These are phyloP conservation scores for Serendipita sp. DNA, from an alignment of 768 basidiomycete species.

Conservation along the genomic window DNA sequence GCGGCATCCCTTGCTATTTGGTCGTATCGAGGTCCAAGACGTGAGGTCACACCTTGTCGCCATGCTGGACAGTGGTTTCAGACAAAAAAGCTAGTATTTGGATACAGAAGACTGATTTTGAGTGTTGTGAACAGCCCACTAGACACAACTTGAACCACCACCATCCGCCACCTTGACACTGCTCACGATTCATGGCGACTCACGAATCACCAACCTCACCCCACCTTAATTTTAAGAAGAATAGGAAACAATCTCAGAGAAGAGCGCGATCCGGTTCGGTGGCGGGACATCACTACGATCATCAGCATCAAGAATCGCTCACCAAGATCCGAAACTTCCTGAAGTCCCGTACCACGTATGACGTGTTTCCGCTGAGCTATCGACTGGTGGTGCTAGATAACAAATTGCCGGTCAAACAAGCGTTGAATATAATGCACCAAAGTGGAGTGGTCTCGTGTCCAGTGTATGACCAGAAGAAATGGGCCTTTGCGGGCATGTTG, in stretches of 20 bases:
- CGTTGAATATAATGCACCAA: slow-evolving; percentile 30
- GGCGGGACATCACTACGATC: slow-evolving; percentile 16
- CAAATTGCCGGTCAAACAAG: slow-evolving; percentile 90
- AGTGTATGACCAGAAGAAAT: slow-evolving; percentile 90
- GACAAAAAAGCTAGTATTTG: not conserved
- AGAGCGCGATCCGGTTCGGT: not conserved
- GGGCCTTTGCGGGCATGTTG: slow-evolving; percentile 93
- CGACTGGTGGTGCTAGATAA: slow-evolving; percentile 93
- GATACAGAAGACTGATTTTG: no score
- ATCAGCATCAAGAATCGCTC: slow-evolving; percentile 52
- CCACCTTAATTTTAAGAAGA: not conserved
- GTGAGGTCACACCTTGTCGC: not conserved
- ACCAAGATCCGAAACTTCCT: slow-evolving; percentile 64
- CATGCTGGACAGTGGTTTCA: not conserved
- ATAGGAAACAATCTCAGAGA: not conserved
- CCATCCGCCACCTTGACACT: not conserved
- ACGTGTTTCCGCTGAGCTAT: slow-evolving; percentile 95
- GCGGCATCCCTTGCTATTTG: not conserved
- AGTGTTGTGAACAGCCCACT: no score
- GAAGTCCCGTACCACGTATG: slow-evolving; percentile 76
- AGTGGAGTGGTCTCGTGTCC: slow-evolving; percentile 95
- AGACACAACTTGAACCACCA: not conserved
- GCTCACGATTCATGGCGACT: not conserved
- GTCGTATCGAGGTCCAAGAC: not conserved
- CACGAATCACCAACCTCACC: slow-evolving; percentile 1